Evolutionary conservation across 177 flowering plant species (phyloP).

Genomic region (Vitis hybrid): DNA sequence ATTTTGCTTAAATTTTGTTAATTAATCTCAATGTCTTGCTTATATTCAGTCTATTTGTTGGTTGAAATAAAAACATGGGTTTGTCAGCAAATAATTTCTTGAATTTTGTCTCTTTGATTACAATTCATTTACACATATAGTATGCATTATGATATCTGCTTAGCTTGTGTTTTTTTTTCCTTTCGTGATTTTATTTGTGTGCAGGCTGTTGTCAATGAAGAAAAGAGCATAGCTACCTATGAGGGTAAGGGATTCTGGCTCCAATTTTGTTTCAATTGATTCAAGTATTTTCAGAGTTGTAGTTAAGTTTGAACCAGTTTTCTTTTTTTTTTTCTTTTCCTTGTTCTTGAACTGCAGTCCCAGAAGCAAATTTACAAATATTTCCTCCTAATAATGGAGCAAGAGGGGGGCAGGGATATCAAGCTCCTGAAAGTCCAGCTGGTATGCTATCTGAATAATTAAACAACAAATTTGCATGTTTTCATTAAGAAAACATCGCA

Average conservation of each 20-base stretch:
- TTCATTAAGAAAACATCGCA: background rate
- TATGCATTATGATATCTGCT: background rate
- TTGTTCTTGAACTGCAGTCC: constrained; percentile 40
- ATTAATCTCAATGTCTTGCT: too few relatives aligned
- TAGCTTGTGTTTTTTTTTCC: background rate
- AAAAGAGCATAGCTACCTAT: constrained; percentile 33
- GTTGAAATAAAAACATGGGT: too few relatives aligned
- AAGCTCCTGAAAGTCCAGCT: constrained; percentile 48
- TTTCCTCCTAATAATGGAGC: constrained; percentile 73
- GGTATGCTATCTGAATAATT: constrained; percentile 40
- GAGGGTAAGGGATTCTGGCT: constrained; percentile 39
- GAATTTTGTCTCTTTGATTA: too few relatives aligned
- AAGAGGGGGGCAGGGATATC: constrained; percentile 55
- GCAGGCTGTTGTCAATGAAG: constrained; percentile 81
- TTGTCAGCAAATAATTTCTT: too few relatives aligned
- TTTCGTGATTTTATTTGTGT: constrained; percentile 3
- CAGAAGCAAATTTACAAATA: constrained; percentile 68
- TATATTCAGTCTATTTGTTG: too few relatives aligned
- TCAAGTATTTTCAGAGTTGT: background rate
- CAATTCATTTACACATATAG: too few relatives aligned
- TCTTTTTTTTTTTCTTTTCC: background rate
- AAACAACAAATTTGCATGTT: background rate
- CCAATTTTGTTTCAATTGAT: background rate
- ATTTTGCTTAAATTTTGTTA: too few relatives aligned
- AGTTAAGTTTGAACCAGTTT: background rate